phyloP scores from a whole-genome alignment of 1,284 basidiomycete species.

The Thelephora terrestris region DNA sequence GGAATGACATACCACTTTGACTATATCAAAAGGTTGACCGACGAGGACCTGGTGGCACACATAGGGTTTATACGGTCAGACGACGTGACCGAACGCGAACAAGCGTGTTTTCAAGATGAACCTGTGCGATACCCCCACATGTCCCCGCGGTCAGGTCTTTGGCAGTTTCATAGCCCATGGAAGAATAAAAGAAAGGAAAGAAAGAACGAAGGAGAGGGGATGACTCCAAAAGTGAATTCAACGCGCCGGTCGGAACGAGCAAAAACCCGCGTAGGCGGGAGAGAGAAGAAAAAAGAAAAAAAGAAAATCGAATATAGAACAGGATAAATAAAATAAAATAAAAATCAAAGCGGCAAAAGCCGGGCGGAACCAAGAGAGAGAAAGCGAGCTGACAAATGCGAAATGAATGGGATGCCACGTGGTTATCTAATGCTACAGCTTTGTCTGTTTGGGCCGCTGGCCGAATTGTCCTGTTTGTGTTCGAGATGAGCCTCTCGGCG shows the following conservation, averaged over 20 bases:
- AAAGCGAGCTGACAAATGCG: background rate
- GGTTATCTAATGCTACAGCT: slow-evolving; percentile 1
- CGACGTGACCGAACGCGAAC: background rate
- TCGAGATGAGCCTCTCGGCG: background rate
- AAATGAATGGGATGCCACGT: background rate
- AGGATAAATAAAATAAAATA: background rate
- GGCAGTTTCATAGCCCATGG: slow-evolving; percentile 25
- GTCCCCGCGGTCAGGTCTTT: slow-evolving; percentile 85
- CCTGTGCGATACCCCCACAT: slow-evolving; percentile 83
- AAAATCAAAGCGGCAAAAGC: background rate
- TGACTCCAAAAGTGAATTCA: no score
- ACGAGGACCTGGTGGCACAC: slow-evolving; percentile 58
- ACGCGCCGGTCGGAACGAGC: no score
- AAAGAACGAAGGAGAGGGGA: background rate
- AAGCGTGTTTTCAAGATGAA: slow-evolving; percentile 20
- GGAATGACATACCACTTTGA: slow-evolving; percentile 71
- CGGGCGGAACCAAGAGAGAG: background rate
- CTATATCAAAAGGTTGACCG: slow-evolving; percentile 94
- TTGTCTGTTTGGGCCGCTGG: background rate
- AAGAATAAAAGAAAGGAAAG: background rate
- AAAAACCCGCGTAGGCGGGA: background rate
- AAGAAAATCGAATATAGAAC: background rate
- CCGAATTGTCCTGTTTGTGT: background rate
- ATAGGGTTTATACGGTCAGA: background rate
- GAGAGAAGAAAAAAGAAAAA: slow-evolving; percentile 1